Evolutionary conservation across 805 yeast species (phyloP), one percentile per base, ranked within the genome.

Genomic region (Candida alai): DNA sequence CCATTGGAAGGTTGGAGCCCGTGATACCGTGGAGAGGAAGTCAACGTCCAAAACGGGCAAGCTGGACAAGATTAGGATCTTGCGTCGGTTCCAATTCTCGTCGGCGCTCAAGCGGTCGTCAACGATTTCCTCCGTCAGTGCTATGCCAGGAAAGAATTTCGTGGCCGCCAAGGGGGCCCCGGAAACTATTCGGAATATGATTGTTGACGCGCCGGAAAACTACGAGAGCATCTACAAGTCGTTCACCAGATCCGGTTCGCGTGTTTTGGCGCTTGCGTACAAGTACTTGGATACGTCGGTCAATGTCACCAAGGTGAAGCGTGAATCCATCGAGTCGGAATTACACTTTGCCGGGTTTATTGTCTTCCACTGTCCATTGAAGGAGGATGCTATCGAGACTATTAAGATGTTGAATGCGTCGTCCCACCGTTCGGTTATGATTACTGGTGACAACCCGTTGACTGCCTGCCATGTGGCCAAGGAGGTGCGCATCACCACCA

Each of bases 121-220:
- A n/a, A 75, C 94, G 19, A 77, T 89, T 47, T 82, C 95, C 18
- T 62, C 66, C 26, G 58, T 76, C 34, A 69, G 69, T 45, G 61
- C 74, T 19, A 33, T 63, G 14, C 64, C 63, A 11, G 67, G 70
- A 36, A 56, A 57, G 45, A 64, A 78, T 37, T 70, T 87, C 44
- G 93, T 88, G 29, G 81, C 95, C 44, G 95, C 80, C 28, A 93
- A 93, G 64, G 98, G 98, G 71, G 98, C 98, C 1, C 98, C 98
- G 4, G 98, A 93, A 64, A 93, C 97, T 13, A 78, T 93, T 48
- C 79, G 80, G 55, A 72, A 68, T 38, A 86, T 93, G 85, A 63
- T 93, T 42, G 48, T 58, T 28, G 68, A 66, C 29, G 77, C 84
- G 37, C 97, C 97, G 14, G 74, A 64, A 19, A 70, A 78, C 47